Evolutionary conservation across 1,139 yeast genomes (phyloP).

Genomic region (Geotrichum histeridarum): DNA sequence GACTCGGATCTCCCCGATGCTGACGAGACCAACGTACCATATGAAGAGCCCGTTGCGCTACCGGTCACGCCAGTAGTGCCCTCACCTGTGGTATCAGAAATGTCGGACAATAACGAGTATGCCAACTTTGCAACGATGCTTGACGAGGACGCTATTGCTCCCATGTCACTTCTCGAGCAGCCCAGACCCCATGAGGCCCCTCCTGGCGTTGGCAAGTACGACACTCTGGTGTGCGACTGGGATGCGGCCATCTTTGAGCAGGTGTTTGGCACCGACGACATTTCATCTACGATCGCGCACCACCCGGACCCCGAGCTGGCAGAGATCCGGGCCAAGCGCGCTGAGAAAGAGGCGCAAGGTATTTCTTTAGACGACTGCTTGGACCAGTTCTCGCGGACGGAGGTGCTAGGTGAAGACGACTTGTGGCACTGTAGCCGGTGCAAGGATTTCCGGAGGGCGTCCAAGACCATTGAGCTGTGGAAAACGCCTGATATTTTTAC

Average conservation of each 20-base stretch:
- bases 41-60: not conserved
- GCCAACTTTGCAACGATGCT: conserved; percentile 7
- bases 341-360: conserved; percentile 41
- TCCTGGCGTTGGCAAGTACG: conserved; percentile 4
- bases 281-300: conserved; percentile 7
- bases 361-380: conserved; percentile 72
- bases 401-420: conserved; percentile 81
- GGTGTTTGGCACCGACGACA: conserved; percentile 6
- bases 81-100: not conserved
- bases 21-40: conserved; percentile 1
- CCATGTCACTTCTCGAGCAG: not conserved
- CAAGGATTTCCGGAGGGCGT: conserved; percentile 83
- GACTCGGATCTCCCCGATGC: not conserved
- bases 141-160: conserved; percentile 3
- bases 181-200: not conserved
- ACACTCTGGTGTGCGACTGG: conserved; percentile 6
- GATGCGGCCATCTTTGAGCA: not conserved
- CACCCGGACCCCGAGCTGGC: conserved; percentile 44
- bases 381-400: conserved; percentile 70
- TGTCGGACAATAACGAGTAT: not conserved
- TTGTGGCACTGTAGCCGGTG: conserved; percentile 93
- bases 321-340: conserved; percentile 47
- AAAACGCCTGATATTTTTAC: conserved; percentile 83
- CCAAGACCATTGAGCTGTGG: conserved; percentile 90
- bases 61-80: not conserved